Conservation (phyloP, 768 basidiomycete species). For the Termitomyces sp. region DNA sequence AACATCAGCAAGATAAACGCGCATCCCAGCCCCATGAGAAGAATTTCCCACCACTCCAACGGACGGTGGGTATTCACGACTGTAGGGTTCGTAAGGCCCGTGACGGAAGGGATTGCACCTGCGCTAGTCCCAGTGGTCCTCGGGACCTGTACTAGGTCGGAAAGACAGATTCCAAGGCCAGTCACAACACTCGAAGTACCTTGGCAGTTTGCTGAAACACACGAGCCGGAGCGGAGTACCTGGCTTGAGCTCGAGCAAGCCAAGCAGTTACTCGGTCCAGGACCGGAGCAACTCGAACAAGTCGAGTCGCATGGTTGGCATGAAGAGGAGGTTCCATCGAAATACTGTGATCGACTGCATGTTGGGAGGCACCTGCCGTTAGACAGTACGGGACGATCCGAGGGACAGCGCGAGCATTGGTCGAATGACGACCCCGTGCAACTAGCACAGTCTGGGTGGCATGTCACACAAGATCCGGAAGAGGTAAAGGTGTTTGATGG, state of each 20-base stretch:
- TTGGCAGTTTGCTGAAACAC: slow-evolving; percentile 59
- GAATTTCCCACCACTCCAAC: slow-evolving; percentile 80
- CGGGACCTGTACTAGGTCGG: slow-evolving; percentile 62
- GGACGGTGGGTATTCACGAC: slow-evolving; percentile 23
- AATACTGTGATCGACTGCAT: slow-evolving; percentile 69
- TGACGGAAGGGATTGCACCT: slow-evolving; percentile 47
- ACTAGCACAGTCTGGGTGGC: slow-evolving; percentile 83
- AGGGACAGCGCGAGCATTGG: slow-evolving; percentile 72
- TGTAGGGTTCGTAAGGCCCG: slow-evolving; percentile 56
- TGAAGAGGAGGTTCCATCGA: slow-evolving; percentile 57
- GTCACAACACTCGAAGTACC: slow-evolving; percentile 53
- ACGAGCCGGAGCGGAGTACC: slow-evolving; percentile 63
- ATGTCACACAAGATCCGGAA: slow-evolving; percentile 63
- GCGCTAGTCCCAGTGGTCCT: slow-evolving; percentile 44
- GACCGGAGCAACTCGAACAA: slow-evolving; percentile 75
- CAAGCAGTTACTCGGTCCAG: slow-evolving; percentile 66
- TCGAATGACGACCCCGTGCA: slow-evolving; percentile 78
- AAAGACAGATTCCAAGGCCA: slow-evolving; percentile 75
- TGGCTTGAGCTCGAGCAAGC: slow-evolving; percentile 64
- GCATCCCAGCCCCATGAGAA: slow-evolving; percentile 79
- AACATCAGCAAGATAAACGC: slow-evolving; percentile 72
- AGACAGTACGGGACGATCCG: slow-evolving; percentile 65
- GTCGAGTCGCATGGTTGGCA: slow-evolving; percentile 73
- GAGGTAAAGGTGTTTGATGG: slow-evolving; percentile 69
- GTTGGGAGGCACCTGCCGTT: slow-evolving; percentile 77